phyloP scores from a whole-genome alignment of 2,329 filamentous ascomycete genomes.

The Fusarium brachygibbosum region DNA sequence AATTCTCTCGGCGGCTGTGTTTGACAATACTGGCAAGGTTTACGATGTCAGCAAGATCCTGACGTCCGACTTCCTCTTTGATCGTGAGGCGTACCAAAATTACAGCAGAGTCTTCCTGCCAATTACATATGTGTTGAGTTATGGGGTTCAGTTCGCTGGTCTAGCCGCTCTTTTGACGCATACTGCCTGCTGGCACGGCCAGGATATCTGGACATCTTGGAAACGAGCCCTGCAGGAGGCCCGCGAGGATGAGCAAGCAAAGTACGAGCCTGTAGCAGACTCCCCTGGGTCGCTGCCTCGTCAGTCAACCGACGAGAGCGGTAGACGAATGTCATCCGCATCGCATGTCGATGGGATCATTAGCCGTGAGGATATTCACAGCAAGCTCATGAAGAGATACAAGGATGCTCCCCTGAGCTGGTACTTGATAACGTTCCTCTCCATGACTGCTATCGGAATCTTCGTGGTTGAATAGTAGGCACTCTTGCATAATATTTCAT shows the following conservation, averaged over 20 bases:
- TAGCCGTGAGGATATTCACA: conserved; percentile 84
- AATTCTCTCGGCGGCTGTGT: conserved; percentile 85
- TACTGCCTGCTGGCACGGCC: conserved; percentile 86
- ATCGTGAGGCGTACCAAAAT: conserved; percentile 79
- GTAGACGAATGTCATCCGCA: conserved; percentile 53
- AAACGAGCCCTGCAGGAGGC: conserved; percentile 76
- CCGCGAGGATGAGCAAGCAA: conserved; percentile 62
- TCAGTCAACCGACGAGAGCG: conserved; percentile 35
- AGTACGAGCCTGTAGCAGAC: conserved; percentile 66
- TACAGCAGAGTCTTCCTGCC: conserved; percentile 89
- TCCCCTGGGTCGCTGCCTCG: conserved; percentile 40
- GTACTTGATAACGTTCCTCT: conserved; percentile 82
- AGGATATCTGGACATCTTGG: conserved; percentile 84
- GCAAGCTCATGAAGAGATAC: conserved; percentile 85
- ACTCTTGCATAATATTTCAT: neutral
- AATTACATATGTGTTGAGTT: conserved; percentile 89
- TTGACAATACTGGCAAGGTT: conserved; percentile 83
- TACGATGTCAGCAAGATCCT: conserved; percentile 88
- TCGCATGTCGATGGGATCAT: conserved; percentile 68
- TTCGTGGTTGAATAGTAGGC: conserved; percentile 87
- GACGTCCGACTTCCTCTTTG: conserved; percentile 82
- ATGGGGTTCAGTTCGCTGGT: conserved; percentile 87
- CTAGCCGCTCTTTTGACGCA: conserved; percentile 84
- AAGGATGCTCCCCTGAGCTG: conserved; percentile 84
- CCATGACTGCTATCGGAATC: conserved; percentile 83